A percentile compares a stretch with the other conserved stretches of the same genome.
These are phyloP conservation scores for Ophiostoma quercus DNA, from an alignment of 2,329 filamentous ascomycete genomes.

Conservation along the genomic window DNA sequence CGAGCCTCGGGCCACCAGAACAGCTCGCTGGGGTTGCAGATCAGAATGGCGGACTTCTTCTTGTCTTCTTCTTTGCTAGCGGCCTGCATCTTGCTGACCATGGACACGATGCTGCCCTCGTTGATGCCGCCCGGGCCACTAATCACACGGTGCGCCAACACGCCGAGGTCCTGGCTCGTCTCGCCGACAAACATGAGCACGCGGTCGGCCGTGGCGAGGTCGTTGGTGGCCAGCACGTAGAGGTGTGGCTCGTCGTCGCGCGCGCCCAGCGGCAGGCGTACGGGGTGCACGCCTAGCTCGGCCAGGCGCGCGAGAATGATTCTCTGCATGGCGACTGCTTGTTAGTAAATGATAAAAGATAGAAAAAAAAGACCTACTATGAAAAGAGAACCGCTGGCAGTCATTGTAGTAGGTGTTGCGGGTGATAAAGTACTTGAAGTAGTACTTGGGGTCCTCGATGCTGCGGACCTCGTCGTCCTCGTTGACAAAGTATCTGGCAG, in stretches of 20 bases:
- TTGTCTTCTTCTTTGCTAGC: not conserved
- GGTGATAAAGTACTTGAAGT: conserved; percentile 69
- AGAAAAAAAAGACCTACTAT: conserved; percentile 47
- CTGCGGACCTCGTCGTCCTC: conserved; percentile 65
- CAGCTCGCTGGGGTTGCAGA: conserved; percentile 73
- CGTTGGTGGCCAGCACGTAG: conserved; percentile 58
- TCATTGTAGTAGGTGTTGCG: conserved; percentile 73
- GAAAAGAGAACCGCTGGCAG: conserved; percentile 67
- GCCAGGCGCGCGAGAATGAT: conserved; percentile 60
- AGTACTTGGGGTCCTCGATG: conserved; percentile 59
- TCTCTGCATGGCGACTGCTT: conserved; percentile 55
- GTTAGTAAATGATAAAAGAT: not conserved
- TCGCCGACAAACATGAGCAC: conserved; percentile 73
- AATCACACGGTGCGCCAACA: conserved; percentile 65
- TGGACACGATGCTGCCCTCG: conserved; percentile 62
- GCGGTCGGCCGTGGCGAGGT: conserved; percentile 53
- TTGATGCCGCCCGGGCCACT: conserved; percentile 61
- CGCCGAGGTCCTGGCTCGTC: conserved; percentile 63
- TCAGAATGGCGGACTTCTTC: conserved; percentile 51
- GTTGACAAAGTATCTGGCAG: conserved; percentile 69
- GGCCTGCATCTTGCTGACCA: conserved; percentile 40
- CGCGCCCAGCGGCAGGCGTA: conserved; percentile 57
- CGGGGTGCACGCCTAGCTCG: conserved; percentile 52
- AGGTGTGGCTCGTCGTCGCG: conserved; percentile 51
- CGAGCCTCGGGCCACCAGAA: conserved; percentile 65